Evolutionary conservation across 352 stramenopile genomes (phyloP).

Genomic region (Phytophthora cactorum): DNA sequence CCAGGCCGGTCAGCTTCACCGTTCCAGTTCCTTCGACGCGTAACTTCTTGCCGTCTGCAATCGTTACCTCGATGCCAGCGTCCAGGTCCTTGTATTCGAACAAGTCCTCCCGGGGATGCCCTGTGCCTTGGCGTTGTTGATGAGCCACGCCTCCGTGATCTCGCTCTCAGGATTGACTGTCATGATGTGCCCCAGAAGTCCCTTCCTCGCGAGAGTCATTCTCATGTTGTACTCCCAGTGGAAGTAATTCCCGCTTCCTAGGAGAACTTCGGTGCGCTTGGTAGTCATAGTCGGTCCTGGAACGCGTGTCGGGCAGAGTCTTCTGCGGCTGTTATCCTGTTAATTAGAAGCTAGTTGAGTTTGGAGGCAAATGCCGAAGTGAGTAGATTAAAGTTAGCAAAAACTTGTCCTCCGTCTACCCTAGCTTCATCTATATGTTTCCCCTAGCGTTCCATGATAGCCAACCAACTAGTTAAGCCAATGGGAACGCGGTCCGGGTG

Average conservation of each 20-base stretch:
- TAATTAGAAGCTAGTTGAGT: no score
- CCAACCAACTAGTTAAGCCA: no score
- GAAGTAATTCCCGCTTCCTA: not conserved
- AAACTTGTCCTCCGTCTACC: no score
- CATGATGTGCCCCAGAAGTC: not conserved
- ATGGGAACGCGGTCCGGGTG: no score
- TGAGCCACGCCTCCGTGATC: slow-evolving; percentile 21
- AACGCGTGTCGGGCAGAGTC: no score
- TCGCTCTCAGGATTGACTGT: slow-evolving; percentile 15
- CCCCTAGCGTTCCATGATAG: no score
- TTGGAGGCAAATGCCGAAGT: no score
- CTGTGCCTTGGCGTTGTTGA: slow-evolving; percentile 23
- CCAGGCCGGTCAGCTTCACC: slow-evolving; percentile 10
- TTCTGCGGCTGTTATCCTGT: no score
- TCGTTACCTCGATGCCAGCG: slow-evolving; percentile 24
- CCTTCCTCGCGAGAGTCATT: slow-evolving; percentile 15
- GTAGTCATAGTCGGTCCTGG: not conserved
- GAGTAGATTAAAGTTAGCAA: no score
- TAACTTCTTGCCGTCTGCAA: slow-evolving; percentile 12
- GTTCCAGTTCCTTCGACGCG: slow-evolving; percentile 15
- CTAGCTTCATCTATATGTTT: no score
- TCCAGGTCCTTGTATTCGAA: slow-evolving; percentile 4
- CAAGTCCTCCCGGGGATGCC: slow-evolving; percentile 15
- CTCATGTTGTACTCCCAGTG: slow-evolving; percentile 3
- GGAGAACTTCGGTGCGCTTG: slow-evolving; percentile 2